Conservation (phyloP, 805 yeast genomes). For the Barnettozyma populi region DNA sequence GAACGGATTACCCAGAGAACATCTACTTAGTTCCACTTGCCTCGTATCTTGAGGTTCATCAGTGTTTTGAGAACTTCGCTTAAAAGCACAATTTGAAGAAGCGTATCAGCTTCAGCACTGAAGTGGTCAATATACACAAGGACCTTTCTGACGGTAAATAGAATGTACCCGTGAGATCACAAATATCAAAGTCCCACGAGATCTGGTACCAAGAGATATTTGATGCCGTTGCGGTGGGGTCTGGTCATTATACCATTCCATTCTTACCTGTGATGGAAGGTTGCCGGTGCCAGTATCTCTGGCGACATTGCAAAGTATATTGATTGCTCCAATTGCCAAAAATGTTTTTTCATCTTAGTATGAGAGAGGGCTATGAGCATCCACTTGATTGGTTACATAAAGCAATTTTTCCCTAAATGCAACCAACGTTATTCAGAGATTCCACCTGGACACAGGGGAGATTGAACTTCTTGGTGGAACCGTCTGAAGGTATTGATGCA, state of each 20-base stretch:
- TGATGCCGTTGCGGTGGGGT: constrained; percentile 53
- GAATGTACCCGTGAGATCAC: constrained; percentile 26
- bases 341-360: constrained; percentile 56
- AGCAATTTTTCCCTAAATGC: constrained; percentile 19
- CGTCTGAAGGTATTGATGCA: constrained; percentile 29
- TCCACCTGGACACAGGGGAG: constrained; percentile 24
- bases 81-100: constrained; percentile 25
- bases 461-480: constrained; percentile 30
- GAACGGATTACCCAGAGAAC: constrained; percentile 25
- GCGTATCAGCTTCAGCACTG: constrained; percentile 33
- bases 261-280: constrained; percentile 46
- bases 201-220: constrained; percentile 41
- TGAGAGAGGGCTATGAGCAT: constrained; percentile 62
- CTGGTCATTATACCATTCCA: constrained; percentile 57
- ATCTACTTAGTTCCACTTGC: constrained; percentile 26
- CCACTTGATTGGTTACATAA: constrained; percentile 36
- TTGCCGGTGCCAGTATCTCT: constrained; percentile 40
- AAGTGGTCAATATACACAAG: constrained; percentile 33
- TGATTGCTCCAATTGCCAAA: constrained; percentile 29
- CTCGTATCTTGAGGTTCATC: constrained; percentile 20
- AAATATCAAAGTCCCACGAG: constrained; percentile 17
- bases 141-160: constrained; percentile 29
- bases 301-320: constrained; percentile 41
- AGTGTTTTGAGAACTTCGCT: constrained; percentile 20
- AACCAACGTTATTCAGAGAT: constrained; percentile 25